Conservation (phyloP, 352 stramenopile genomes). For the Pythium phragmitis region DNA sequence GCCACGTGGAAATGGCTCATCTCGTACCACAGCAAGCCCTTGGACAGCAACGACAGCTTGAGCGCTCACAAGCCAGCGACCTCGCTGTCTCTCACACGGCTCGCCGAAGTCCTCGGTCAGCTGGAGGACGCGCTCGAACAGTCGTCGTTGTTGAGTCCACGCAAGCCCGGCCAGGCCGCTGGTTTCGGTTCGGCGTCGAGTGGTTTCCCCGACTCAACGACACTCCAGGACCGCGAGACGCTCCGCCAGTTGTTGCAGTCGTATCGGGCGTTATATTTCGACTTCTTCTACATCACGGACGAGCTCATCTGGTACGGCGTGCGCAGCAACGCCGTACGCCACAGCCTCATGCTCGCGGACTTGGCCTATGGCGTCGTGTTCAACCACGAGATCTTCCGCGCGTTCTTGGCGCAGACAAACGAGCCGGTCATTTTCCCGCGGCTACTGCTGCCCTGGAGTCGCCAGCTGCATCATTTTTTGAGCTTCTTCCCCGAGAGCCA, state of each 20-base stretch:
- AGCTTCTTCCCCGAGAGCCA: constrained; percentile 88
- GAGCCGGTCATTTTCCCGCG: constrained; percentile 48
- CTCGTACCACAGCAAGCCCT: constrained; percentile 53
- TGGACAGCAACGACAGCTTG: constrained; percentile 21
- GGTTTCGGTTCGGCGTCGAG: constrained; percentile 15
- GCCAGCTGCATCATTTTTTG: constrained; percentile 84
- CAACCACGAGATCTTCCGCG: constrained; percentile 79
- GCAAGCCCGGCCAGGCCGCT: constrained; percentile 28
- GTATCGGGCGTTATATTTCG: constrained; percentile 85
- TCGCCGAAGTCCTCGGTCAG: constrained; percentile 56
- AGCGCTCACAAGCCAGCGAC: constrained; percentile 25
- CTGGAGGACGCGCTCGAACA: constrained; percentile 65
- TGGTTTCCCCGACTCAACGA: neutral
- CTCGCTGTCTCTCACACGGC: constrained; percentile 29
- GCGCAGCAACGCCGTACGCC: constrained; percentile 75
- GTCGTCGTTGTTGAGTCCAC: constrained; percentile 67
- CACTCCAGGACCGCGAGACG: constrained; percentile 34
- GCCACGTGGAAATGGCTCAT: constrained; percentile 77
- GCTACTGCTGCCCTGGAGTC: constrained; percentile 81
- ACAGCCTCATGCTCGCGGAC: constrained; percentile 80
- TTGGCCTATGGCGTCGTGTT: constrained; percentile 85
- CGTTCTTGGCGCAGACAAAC: constrained; percentile 40
- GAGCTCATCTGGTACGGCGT: constrained; percentile 88
- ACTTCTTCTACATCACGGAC: constrained; percentile 92
- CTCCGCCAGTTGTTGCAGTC: constrained; percentile 68